These are phyloP conservation scores for Primulina eburnea DNA, from an alignment of 257 asterid species.

Conservation along the genomic window DNA sequence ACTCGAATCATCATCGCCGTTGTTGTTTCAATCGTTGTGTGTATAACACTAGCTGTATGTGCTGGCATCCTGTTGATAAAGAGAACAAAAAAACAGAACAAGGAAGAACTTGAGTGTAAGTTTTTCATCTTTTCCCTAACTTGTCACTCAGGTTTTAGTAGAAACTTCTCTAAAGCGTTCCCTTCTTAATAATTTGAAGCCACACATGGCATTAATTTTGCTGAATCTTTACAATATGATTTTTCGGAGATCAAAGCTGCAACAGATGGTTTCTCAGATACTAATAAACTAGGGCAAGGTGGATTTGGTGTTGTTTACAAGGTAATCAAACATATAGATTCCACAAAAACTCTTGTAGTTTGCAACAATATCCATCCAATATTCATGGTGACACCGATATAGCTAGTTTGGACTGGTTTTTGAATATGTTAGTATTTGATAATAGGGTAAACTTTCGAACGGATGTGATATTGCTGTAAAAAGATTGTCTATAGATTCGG, in stretches of 20 bases:
- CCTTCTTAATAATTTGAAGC: neutral
- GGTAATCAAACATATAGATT: constrained; percentile 20
- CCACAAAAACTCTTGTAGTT: neutral
- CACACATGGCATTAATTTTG: constrained; percentile 10
- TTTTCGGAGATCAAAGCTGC: constrained; percentile 33
- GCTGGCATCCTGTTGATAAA: constrained; percentile 18
- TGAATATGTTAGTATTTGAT: neutral
- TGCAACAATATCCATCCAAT: no score
- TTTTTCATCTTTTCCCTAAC: neutral
- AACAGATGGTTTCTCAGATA: constrained; percentile 28
- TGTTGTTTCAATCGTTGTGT: constrained; percentile 19
- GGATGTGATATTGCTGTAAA: constrained; percentile 30
- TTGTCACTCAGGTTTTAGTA: neutral
- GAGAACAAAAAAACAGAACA: constrained; percentile 7
- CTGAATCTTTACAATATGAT: constrained; percentile 29
- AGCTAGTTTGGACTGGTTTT: no score
- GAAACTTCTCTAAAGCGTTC: neutral
- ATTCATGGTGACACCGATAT: no score
- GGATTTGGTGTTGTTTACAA: constrained; percentile 40
- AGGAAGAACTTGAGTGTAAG: constrained; percentile 7
- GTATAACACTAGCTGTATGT: constrained; percentile 17
- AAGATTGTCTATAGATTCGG: constrained; percentile 20
- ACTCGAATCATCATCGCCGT: constrained; percentile 19
- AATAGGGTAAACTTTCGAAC: constrained; percentile 24
- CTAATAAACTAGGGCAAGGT: constrained; percentile 36